Percentiles rank a stretch among this genome's conserved stretches.
Conservation (phyloP, 345 rosid genomes). For the Ceriops tagal region DNA sequence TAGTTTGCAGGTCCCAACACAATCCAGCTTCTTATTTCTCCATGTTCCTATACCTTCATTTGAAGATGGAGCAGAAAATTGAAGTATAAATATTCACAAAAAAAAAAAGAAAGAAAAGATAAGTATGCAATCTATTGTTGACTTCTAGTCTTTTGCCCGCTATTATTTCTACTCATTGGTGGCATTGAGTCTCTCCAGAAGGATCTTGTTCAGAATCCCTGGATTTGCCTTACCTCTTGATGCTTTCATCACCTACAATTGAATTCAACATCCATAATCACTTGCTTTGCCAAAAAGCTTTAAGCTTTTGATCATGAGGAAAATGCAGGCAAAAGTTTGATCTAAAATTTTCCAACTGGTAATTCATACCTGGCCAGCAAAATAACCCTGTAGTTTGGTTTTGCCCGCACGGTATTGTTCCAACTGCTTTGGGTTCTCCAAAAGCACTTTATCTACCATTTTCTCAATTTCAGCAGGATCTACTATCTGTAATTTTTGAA, state of each 20-base stretch:
- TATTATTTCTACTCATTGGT: too few relatives aligned
- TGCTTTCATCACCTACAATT: conserved; percentile 77
- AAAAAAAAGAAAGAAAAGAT: too few relatives aligned
- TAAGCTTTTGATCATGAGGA: background rate
- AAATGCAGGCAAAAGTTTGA: background rate
- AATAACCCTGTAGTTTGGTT: conserved; percentile 85
- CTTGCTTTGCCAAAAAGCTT: background rate
- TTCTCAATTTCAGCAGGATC: conserved; percentile 83
- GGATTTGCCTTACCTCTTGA: conserved; percentile 94
- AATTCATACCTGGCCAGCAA: conserved; percentile 75
- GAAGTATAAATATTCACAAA: too few relatives aligned
- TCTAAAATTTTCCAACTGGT: background rate
- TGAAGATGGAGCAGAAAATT: too few relatives aligned
- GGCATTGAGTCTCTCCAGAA: conserved; percentile 63
- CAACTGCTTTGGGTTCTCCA: conserved; percentile 78
- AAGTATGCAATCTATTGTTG: too few relatives aligned
- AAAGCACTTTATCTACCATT: conserved; percentile 66
- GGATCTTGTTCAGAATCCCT: conserved; percentile 75
- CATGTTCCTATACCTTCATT: too few relatives aligned
- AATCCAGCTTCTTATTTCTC: too few relatives aligned
- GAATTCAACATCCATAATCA: background rate
- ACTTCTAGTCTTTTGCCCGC: too few relatives aligned
- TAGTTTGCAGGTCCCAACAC: too few relatives aligned
- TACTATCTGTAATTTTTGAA: conserved; percentile 44
- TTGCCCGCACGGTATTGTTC: conserved; percentile 81